Base-by-base conservation (phyloP, 306 rosid genomes). In the Quercus glauca region DNA sequence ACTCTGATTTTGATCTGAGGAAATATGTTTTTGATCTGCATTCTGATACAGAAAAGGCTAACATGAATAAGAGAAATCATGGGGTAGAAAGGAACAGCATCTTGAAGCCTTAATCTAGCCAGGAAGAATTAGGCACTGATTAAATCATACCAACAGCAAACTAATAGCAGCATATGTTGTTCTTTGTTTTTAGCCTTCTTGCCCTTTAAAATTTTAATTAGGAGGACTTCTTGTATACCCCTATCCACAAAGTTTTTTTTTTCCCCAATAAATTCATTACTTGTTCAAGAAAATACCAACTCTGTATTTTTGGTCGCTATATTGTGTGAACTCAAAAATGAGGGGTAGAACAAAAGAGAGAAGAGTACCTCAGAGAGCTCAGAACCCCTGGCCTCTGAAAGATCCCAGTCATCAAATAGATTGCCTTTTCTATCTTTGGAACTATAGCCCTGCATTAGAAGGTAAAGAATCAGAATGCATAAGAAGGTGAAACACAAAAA, bases 381-480 rank as follows among this genome's bases (percentile, higher is more conserved):
- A 65, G 83, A 73, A 21, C 92, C 88, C 78, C 93, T 90, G 33
- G 88, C 83, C 76, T 95, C 99, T 20, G 98, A 91, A 83, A 95
- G 94, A 89, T 95, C 97, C 99, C 99, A 95, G 73, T 95, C 98
- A 76, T 93, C 98, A 83, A 89, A 91, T 61, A 91, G 85, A 80
- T 55, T 85, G 71, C 92, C 90, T 80, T 85, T 95, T 63, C 89
- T 93, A 67, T 95, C 99, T 87, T 95, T 93, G 21, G 99, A 90
- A 83, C 82, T 87, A 83, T 90, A 95, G 12, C 99, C 98, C 99
- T 95, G 89, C 20, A 83, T 70, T 43, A 79, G 70, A 55, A 83
- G 55, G 68, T 72, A 67, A 77, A 80, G 33, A 65, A 77, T 61
- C 64, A 73, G 65, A 28, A 28, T 23, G 74, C 73, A 69, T 57